Evolutionary conservation across 805 yeast species (phyloP).

Genomic region (Candida nemodendra): DNA sequence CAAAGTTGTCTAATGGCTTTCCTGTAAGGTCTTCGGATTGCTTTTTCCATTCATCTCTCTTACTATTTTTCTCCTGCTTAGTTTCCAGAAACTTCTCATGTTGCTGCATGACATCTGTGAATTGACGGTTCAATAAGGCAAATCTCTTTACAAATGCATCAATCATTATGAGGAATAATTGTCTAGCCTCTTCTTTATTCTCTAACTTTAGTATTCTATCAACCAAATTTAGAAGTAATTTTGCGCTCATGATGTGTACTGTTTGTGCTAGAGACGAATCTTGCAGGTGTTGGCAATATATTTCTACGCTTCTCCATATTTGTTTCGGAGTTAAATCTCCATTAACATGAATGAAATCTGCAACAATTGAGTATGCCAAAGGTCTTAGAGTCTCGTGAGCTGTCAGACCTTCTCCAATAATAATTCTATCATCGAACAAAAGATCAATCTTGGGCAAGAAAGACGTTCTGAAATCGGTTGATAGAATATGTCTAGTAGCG

Average conservation of each 20-base stretch:
- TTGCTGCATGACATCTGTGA: constrained; percentile 59
- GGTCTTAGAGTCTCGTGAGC: constrained; percentile 89
- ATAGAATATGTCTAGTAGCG: constrained; percentile 91
- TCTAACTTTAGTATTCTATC: constrained; percentile 84
- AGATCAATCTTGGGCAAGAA: constrained; percentile 85
- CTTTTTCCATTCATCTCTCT: constrained; percentile 37
- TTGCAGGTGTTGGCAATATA: constrained; percentile 76
- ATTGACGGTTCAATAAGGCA: constrained; percentile 68
- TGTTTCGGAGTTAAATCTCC: constrained; percentile 78
- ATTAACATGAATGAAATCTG: constrained; percentile 92
- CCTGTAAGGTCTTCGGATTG: constrained; percentile 39
- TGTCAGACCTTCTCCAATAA: constrained; percentile 91
- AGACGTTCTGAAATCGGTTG: constrained; percentile 79
- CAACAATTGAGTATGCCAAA: constrained; percentile 90
- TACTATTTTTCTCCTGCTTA: constrained; percentile 41
- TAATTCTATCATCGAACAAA: constrained; percentile 79
- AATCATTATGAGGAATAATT: constrained; percentile 79
- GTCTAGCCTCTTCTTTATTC: constrained; percentile 78
- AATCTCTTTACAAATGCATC: constrained; percentile 87
- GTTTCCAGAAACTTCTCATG: constrained; percentile 53
- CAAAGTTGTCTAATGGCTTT: constrained; percentile 19
- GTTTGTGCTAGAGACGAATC: constrained; percentile 82
- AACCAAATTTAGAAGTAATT: constrained; percentile 78
- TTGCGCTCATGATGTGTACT: constrained; percentile 96
- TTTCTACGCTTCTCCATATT: constrained; percentile 81